These are phyloP conservation scores for Colletotrichum liriopes DNA, from an alignment of 2,329 filamentous ascomycete genomes.

Conservation along the genomic window DNA sequence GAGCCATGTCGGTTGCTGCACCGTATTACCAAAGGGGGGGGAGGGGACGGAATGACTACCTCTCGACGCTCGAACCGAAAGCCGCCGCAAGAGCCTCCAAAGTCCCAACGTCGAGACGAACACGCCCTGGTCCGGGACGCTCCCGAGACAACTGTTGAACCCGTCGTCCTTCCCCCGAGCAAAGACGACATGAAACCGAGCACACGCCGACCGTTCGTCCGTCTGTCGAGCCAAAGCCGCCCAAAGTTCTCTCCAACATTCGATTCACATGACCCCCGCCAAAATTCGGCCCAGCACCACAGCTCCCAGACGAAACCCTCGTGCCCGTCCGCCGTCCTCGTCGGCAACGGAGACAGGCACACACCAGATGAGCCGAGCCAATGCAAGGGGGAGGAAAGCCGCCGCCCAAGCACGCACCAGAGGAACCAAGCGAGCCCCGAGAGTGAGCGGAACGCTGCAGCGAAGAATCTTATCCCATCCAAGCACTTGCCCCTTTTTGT, in stretches of 20 bases:
- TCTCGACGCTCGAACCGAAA: background rate
- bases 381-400: too few relatives aligned
- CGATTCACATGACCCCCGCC: background rate
- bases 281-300: background rate
- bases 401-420: background rate
- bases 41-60: background rate
- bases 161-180: background rate
- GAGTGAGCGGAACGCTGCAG: slow-evolving; percentile 2
- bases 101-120: slow-evolving; percentile 3
- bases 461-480: slow-evolving; percentile 23
- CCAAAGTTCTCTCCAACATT: background rate
- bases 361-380: background rate
- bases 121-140: background rate
- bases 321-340: background rate
- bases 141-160: background rate
- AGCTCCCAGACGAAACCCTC: background rate
- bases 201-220: slow-evolving; percentile 13
- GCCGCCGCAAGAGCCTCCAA: background rate
- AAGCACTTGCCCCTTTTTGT: background rate
- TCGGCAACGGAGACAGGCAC: too few relatives aligned
- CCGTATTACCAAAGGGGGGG: background rate
- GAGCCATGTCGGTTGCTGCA: background rate
- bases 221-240: background rate
- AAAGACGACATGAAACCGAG: background rate
- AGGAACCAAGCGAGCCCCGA: background rate